These are phyloP conservation scores for Mallotus japonicus DNA, from an alignment of 441 rosid genomes.

Conservation along the genomic window DNA sequence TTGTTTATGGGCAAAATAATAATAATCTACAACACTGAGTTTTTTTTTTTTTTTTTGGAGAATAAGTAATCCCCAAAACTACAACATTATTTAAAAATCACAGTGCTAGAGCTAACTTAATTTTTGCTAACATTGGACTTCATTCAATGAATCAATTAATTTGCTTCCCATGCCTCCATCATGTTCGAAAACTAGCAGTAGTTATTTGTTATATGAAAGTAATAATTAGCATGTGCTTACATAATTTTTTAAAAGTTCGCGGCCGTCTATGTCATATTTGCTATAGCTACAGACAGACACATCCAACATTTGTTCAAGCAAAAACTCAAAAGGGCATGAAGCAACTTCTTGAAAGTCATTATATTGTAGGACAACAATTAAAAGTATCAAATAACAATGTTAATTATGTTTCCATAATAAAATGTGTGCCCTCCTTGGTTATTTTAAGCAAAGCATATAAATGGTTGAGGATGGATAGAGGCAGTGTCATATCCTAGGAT, in stretches of 20 bases:
- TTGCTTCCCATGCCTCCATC: not conserved
- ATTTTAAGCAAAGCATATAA: not conserved
- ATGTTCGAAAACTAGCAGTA: not conserved
- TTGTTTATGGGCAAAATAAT: not conserved
- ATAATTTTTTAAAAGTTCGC: not conserved
- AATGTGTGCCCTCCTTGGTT: not conserved
- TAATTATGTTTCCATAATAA: not conserved
- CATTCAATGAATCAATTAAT: not conserved
- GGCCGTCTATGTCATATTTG: not conserved
- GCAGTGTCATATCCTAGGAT: not conserved
- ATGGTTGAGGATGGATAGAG: not conserved
- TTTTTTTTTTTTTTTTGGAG: not conserved
- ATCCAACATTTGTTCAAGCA: conserved; percentile 1
- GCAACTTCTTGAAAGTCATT: not conserved
- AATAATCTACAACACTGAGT: not conserved
- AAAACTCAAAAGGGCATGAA: not conserved
- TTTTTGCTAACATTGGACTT: not conserved
- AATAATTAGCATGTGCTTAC: not conserved
- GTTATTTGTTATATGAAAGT: not conserved
- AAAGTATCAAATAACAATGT: not conserved
- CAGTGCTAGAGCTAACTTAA: not conserved
- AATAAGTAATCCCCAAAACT: not conserved
- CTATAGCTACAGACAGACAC: not conserved
- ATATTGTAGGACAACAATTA: not conserved
- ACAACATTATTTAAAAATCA: not conserved